Percentiles rank a stretch among this genome's conserved stretches.
phyloP scores from a whole-genome alignment of 176 grass and related monocot species.

The Ananas comosus region DNA sequence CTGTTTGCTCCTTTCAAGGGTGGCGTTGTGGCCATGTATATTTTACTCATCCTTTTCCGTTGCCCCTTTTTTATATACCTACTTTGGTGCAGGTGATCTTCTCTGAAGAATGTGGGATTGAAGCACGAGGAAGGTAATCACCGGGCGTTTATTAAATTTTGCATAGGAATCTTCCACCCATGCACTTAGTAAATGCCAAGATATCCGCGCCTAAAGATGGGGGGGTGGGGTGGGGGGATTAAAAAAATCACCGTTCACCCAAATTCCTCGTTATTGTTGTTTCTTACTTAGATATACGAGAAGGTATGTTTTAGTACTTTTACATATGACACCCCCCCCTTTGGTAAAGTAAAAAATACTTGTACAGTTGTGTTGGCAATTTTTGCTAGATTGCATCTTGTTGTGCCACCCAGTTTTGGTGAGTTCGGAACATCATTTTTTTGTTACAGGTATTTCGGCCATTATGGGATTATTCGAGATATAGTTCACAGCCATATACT shows the following conservation, averaged over 20 bases:
- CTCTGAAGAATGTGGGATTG: conserved; percentile 78
- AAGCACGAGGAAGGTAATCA: conserved; percentile 67
- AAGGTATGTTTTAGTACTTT: background rate
- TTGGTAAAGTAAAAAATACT: background rate
- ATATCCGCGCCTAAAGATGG: no score
- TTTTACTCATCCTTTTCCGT: conserved; percentile 9
- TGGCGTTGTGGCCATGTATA: conserved; percentile 11
- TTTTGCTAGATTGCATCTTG: background rate
- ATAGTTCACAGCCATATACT: conserved; percentile 91
- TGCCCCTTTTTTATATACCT: conserved; percentile 14
- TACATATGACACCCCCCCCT: background rate
- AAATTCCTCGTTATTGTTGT: background rate
- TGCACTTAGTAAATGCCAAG: no score
- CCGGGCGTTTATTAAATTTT: background rate
- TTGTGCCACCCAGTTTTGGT: background rate
- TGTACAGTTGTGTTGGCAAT: no score
- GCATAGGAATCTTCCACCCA: no score
- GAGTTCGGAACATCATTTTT: background rate
- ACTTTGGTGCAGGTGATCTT: conserved; percentile 62
- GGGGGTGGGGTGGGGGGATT: no score
- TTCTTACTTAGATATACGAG: background rate
- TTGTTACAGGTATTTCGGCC: conserved; percentile 61
- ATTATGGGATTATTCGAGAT: conserved; percentile 83
- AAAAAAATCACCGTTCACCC: no score
- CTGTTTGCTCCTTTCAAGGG: conserved; percentile 4